Evolutionary conservation across 768 basidiomycete species (phyloP).

Genomic region (Austroboletus festivus): DNA sequence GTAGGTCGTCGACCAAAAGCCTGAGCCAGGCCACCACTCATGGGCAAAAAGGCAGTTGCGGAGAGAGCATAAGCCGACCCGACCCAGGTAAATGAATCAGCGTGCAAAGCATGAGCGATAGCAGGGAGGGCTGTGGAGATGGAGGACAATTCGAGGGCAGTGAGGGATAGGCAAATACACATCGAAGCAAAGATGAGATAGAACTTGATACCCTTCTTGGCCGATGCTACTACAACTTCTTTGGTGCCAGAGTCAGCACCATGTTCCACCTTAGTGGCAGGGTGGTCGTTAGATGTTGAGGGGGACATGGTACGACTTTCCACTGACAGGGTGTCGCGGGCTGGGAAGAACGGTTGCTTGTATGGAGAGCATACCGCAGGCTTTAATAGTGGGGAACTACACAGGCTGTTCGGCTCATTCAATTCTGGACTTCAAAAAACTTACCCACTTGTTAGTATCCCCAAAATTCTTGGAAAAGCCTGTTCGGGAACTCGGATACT

Average conservation of each 20-base stretch:
- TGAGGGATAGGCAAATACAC: slow-evolving; percentile 27
- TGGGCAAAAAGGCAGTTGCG: slow-evolving; percentile 39
- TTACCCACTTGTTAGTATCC: too few relatives aligned
- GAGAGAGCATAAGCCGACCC: slow-evolving; percentile 42
- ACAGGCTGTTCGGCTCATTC: too few relatives aligned
- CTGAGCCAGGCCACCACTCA: slow-evolving; percentile 38
- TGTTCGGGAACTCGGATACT: too few relatives aligned
- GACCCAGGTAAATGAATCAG: slow-evolving; percentile 43
- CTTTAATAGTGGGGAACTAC: background rate
- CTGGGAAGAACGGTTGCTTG: background rate
- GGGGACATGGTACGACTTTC: background rate
- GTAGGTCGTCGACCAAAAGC: slow-evolving; percentile 39
- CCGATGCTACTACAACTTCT: background rate
- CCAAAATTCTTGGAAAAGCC: too few relatives aligned
- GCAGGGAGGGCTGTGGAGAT: slow-evolving; percentile 43
- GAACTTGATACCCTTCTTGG: slow-evolving; percentile 17
- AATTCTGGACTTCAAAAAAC: too few relatives aligned
- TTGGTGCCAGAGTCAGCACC: background rate
- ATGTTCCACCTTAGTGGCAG: too few relatives aligned
- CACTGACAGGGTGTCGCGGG: background rate
- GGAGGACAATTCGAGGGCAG: slow-evolving; percentile 31
- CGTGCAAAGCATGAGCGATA: slow-evolving; percentile 37
- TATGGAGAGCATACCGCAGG: background rate
- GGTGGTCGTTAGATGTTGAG: background rate
- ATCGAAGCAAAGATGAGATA: slow-evolving; percentile 32